Evolutionary conservation across 2,329 filamentous ascomycete genomes (phyloP), one percentile per base, ranked within the genome.

Genomic region (Aspergillus cejpii): DNA sequence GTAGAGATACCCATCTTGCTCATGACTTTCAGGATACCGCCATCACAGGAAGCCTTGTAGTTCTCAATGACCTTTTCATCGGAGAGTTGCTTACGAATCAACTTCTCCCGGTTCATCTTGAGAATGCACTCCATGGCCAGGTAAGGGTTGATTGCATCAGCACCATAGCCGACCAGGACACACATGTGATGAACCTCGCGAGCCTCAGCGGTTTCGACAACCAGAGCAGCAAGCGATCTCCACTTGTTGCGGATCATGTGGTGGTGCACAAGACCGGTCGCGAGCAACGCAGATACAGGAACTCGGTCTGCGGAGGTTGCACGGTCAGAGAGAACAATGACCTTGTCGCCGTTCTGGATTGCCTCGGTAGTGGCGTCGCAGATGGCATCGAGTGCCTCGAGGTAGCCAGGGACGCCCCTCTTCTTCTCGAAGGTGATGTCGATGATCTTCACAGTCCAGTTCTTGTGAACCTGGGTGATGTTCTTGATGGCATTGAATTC

Each of bases 1-100:
- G 91, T 97, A 5, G 91, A 96, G 53, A 97, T 97, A 74, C 91
- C 91, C 91, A 97, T 97, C 77, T 97, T 97, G 68, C 85, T 92
- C 91, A 97, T 97, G 66, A 97, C 91, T 71, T 97, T 97, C 53
- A 97, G 76, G 53, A 97, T 95, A 73, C 91, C 91, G 62, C 91
- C 91, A 57, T 96, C 90, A 59, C 87, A 91, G 51, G 91, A 96
- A 68, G 94, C 87, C 73, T 94, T 94, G 78, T 96, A 97, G 74
- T 97, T 97, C 59, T 84, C 82, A 55, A 96, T 90, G 45, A 96
- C 81, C 59, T 83, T 78, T 49, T 94, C 84, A 47, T 92, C 80
- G 15, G 78, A 79, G 34, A 95, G 74, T 67, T 92, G 85, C 78
- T 94, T 95, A 67, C 89, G 85, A 67, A 96, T 94, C 51, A 96